Evolutionary conservation across 495 filamentous ascomycete genomes (phyloP).

Genomic region (Trichoderma orchidacearum): DNA sequence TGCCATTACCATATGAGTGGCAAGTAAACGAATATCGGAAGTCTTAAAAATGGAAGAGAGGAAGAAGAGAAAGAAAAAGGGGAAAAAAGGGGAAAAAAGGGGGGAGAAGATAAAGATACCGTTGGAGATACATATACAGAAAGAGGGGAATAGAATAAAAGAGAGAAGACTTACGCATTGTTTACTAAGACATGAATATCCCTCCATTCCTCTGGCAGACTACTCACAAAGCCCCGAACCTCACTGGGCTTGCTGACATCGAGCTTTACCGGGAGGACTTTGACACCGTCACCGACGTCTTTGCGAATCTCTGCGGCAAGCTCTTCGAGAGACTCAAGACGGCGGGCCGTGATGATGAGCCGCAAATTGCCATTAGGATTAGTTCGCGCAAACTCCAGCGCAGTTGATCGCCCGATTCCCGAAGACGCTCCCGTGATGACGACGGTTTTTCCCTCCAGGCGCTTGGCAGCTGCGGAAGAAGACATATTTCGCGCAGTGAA

Average conservation of each 20-base stretch:
- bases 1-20: no score
- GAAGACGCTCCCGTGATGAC: constrained; percentile 88
- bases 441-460: constrained; percentile 88
- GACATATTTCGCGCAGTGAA: constrained; percentile 42
- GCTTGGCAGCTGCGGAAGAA: constrained; percentile 58
- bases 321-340: constrained; percentile 63
- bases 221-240: constrained; percentile 57
- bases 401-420: constrained; percentile 77
- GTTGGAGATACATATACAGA: no score
- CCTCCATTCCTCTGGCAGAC: constrained; percentile 69
- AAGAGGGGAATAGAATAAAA: no score
- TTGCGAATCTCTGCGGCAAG: constrained; percentile 64
- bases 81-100: no score
- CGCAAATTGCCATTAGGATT: constrained; percentile 61
- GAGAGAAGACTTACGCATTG: constrained; percentile 93
- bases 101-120: no score
- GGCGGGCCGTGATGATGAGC: constrained; percentile 75
- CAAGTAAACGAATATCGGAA: no score
- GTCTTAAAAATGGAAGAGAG: no score
- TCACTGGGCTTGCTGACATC: constrained; percentile 76
- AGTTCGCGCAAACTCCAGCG: constrained; percentile 84
- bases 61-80: no score
- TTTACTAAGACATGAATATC: constrained; percentile 88
- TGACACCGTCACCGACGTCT: constrained; percentile 68
- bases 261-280: constrained; percentile 68